Evolutionary conservation across 305 asterid genomes (phyloP).

Genomic region (Solanum hybrid): DNA sequence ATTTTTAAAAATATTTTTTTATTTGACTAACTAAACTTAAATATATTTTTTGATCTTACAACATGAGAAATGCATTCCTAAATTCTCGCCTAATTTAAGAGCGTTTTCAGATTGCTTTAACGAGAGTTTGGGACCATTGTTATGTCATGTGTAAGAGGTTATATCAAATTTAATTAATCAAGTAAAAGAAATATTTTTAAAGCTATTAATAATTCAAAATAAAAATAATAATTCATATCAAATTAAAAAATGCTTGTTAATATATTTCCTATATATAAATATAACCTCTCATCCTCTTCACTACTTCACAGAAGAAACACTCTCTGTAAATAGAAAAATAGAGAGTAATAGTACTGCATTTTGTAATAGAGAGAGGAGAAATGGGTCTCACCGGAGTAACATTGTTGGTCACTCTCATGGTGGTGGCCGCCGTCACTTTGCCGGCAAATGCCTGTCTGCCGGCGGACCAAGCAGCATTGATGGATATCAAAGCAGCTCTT

Average conservation of each 20-base stretch:
- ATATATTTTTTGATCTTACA: fast-evolving
- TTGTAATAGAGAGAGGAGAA: neutral
- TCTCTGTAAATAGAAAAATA: neutral
- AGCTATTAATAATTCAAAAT: too few species aligned
- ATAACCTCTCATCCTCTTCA: neutral
- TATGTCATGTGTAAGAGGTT: fast-evolving
- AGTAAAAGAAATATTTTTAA: too few species aligned
- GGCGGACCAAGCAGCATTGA: slow-evolving; percentile 56
- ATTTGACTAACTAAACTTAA: too few species aligned
- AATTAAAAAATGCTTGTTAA: too few species aligned
- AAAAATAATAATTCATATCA: too few species aligned
- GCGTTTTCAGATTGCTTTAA: neutral
- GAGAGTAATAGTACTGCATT: neutral
- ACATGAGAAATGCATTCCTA: too few species aligned
- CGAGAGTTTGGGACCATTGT: neutral
- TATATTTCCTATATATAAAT: neutral
- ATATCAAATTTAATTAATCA: too few species aligned
- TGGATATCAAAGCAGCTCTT: slow-evolving; percentile 50
- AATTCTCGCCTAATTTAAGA: too few species aligned
- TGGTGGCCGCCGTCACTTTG: slow-evolving; percentile 17
- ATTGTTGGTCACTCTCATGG: slow-evolving; percentile 8
- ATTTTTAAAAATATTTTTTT: too few species aligned
- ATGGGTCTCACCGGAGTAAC: slow-evolving; percentile 19
- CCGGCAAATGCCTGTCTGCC: slow-evolving; percentile 49
- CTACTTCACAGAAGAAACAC: neutral